A percentile compares a stretch with the other conserved stretches of the same genome.
Evolutionary conservation across 169 alveolate genomes (phyloP).

Genomic region (Cryptosporidium baileyi): DNA sequence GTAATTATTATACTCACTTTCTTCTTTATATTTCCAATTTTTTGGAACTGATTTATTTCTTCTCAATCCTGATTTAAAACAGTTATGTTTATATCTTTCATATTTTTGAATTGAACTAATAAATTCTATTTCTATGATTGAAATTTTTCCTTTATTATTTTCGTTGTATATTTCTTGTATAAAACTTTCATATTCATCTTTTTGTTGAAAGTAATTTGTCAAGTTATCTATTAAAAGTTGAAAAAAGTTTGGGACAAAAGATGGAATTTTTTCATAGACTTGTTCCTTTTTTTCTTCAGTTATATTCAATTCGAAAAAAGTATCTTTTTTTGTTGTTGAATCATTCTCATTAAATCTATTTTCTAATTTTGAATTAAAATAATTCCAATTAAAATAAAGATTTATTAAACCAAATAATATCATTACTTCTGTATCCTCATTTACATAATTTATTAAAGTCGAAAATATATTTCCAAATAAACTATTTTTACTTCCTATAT

Average conservation of each 20-base stretch:
- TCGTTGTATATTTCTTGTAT: neutral
- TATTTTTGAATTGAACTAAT: too few species aligned
- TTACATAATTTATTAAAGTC: slow-evolving; percentile 6
- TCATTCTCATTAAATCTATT: neutral
- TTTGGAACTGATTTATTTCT: slow-evolving; percentile 35
- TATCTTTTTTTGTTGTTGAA: too few species aligned
- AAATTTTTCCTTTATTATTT: neutral
- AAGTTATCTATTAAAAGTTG: neutral
- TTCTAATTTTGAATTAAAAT: neutral
- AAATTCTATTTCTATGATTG: neutral
- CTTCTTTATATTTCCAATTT: neutral
- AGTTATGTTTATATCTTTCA: too few species aligned
- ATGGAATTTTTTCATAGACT: neutral
- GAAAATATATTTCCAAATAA: slow-evolving; percentile 20
- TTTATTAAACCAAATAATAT: slow-evolving; percentile 17
- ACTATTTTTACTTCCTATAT: neutral
- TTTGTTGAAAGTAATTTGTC: neutral
- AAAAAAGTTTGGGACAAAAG: neutral
- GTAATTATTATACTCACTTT: neutral
- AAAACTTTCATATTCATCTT: neutral
- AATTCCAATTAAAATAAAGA: neutral
- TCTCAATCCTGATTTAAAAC: neutral
- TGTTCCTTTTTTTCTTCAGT: neutral
- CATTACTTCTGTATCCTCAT: slow-evolving; percentile 27
- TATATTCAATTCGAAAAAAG: too few species aligned